Percentiles rank a stretch among this genome's conserved stretches.
Evolutionary conservation across 805 yeast species (phyloP).

Genomic region (Lipomyces mesembrius): DNA sequence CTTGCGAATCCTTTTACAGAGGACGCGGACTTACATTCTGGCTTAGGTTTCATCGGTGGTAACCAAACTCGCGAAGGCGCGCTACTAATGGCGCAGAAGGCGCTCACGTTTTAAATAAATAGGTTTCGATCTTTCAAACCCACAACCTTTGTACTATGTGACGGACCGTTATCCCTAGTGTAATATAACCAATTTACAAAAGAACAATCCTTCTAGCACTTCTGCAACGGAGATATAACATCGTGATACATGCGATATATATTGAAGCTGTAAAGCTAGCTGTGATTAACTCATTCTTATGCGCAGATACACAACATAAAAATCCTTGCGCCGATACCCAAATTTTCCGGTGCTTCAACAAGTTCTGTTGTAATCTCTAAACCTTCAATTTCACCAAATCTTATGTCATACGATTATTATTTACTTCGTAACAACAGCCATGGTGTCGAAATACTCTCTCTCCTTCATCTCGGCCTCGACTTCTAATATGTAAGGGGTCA

Average conservation of each 20-base stretch:
- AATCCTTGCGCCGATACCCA: slow-evolving; percentile 19
- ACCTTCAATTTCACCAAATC: neutral
- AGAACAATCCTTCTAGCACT: neutral
- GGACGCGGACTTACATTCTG: neutral
- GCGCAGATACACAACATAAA: slow-evolving; percentile 4
- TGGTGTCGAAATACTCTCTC: slow-evolving; percentile 85
- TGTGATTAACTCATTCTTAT: neutral
- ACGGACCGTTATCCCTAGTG: no score
- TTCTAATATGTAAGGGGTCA: slow-evolving; percentile 87
- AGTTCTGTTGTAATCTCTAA: neutral
- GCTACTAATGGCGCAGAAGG: slow-evolving; percentile 66
- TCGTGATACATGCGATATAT: neutral
- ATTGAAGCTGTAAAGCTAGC: neutral
- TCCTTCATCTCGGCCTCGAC: slow-evolving; percentile 91
- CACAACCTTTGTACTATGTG: no score
- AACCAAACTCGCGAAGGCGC: slow-evolving; percentile 80
- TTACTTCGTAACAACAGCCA: slow-evolving; percentile 47
- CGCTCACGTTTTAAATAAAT: slow-evolving; percentile 39
- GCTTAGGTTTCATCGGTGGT: slow-evolving; percentile 93
- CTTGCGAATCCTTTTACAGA: slow-evolving; percentile 40
- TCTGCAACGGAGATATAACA: neutral
- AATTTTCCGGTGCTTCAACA: slow-evolving; percentile 6
- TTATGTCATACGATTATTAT: neutral
- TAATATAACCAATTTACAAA: neutral
- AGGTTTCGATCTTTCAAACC: neutral